Evolutionary conservation across 1,139 yeast genomes (phyloP), one percentile per base, ranked within the genome.

Genomic region (Diutina rugosa): DNA sequence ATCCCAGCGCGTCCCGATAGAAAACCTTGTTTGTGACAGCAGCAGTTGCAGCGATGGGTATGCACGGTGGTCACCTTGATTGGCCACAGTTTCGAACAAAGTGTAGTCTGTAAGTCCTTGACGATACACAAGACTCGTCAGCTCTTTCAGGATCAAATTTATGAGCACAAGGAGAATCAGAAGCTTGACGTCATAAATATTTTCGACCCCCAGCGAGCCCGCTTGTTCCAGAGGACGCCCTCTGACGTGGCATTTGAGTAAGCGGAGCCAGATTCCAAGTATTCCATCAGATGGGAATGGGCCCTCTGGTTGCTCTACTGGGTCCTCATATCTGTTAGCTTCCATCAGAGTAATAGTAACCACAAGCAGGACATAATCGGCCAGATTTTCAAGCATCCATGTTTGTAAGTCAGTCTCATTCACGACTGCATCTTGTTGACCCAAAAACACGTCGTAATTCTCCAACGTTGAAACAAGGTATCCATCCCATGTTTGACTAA

Each of bases 381-480:
- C 28, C 53, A 49, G 53, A 38, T 49, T 49, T 28, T 49, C 53
- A n/a, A 49, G 32, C 44, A 49, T 30, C 53, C 53, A 49, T 4
- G 28, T 29, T 38, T 49, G 41, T n/a, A 49, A n/a, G 18, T 49
- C 53, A 10, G 21, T 29, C 2, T 49, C 53, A 18, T 49, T 38
- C 7, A 49, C 18, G 7, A 29, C 53, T 4, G 30, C 44, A 4
- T 29, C 41, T 8, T 49, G 53, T 14, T 8, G 53, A 8, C 26
- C 44, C 44, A 49, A 30, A 32, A 49, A 49, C 7, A 49, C 18
- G 21, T 30, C 53, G 21, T 32, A 30, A 8, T 16, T 32, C 21
- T 49, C 41, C 12, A 49, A 16, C n/a, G 21, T 30, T 29, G 53
- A 6, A n/a, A 49, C 44, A 14, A 49, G 28, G 45, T 49, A 49